Percentiles rank a stretch among this genome's conserved stretches.
These are phyloP conservation scores for Delonix regia DNA, from an alignment of 306 rosid genomes.

Conservation along the genomic window DNA sequence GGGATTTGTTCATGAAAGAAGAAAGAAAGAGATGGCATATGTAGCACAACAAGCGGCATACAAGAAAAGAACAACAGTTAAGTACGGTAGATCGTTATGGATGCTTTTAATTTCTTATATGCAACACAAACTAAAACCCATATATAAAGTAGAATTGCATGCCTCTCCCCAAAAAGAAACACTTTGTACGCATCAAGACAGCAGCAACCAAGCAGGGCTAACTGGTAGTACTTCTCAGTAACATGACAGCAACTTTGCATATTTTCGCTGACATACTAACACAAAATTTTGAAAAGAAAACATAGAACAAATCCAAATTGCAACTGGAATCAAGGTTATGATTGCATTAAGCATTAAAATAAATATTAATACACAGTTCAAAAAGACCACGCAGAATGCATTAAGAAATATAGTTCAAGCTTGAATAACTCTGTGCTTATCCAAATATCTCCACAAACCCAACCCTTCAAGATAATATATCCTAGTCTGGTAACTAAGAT, in stretches of 20 bases:
- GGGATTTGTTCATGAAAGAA: neutral
- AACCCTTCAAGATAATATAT: neutral
- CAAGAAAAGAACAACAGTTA: neutral
- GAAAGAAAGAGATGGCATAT: neutral
- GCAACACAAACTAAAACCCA: neutral
- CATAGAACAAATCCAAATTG: constrained; percentile 5
- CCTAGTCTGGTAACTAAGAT: neutral
- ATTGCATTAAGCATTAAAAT: neutral
- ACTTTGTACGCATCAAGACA: neutral
- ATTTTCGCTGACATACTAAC: neutral
- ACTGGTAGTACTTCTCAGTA: neutral
- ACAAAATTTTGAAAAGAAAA: constrained; percentile 14
- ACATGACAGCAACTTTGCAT: neutral
- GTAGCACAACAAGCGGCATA: constrained; percentile 9
- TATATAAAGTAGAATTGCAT: too few species aligned
- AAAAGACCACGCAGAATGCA: neutral
- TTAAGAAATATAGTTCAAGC: neutral
- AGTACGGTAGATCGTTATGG: neutral
- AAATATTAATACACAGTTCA: neutral
- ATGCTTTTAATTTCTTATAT: neutral
- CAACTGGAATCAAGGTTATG: neutral
- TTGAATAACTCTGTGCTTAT: neutral
- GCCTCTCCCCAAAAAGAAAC: neutral
- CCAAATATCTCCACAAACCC: constrained; percentile 8
- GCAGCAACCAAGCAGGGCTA: neutral